These are phyloP conservation scores for Lentinula guzmanii DNA, from an alignment of 768 basidiomycete genomes.

Conservation along the genomic window DNA sequence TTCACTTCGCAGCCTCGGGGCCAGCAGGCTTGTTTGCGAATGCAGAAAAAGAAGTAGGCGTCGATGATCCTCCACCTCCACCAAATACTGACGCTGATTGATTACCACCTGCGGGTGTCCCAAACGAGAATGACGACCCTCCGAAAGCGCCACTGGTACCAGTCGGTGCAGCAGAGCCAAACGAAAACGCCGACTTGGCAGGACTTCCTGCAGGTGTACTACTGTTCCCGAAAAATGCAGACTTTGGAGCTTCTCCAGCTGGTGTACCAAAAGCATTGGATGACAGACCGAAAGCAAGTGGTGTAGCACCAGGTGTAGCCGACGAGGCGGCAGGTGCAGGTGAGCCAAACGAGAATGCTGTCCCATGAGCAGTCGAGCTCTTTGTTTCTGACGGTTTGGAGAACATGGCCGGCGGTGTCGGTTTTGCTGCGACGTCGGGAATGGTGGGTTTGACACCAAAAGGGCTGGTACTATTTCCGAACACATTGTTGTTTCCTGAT, in stretches of 20 bases:
- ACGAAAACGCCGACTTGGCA: neutral
- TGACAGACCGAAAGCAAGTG: neutral
- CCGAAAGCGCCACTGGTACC: neutral
- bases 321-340: neutral
- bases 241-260: neutral
- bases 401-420: neutral
- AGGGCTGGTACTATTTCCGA: neutral
- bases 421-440: neutral
- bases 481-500: neutral
- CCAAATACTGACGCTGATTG: neutral
- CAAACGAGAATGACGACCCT: neutral
- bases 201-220: conserved; percentile 1
- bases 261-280: neutral
- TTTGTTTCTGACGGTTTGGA: neutral
- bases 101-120: neutral
- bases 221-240: conserved; percentile 1
- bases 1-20: neutral
- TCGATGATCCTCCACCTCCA: neutral
- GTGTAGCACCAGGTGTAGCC: neutral
- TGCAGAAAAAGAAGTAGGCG: neutral
- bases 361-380: neutral
- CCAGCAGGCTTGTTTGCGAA: conserved; percentile 2
- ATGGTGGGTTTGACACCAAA: neutral
- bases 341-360: neutral
- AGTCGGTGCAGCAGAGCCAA: neutral